Base-by-base conservation (phyloP, 768 basidiomycete species). In the Pleurotus salmoneostramineus region DNA sequence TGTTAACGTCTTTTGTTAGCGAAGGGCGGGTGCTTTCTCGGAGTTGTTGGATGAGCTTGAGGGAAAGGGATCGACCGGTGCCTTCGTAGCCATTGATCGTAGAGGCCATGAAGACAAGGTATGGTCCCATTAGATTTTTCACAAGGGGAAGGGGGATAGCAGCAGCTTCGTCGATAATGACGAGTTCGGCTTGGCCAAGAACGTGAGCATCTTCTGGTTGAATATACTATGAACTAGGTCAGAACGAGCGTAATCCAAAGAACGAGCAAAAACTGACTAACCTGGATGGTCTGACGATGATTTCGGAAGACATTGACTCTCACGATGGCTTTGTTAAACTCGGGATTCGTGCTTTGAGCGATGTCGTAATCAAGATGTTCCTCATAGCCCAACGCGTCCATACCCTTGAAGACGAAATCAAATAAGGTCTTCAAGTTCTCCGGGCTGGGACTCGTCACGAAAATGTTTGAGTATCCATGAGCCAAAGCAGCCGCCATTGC, bases 71-170 rank as follows among this genome's bases (percentile, higher is more conserved):
- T 31, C 97, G 91, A n/a, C 97, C 97, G 0, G 97, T 98, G 31
- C 97, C 97, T 80, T 98, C 97, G 72, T 99, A 99, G 42, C 97
- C 97, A 69, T 98, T 98, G 74, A 99, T 95, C 0, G 97, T 99
- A n/a, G 95, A 97, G 1, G 97, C 93, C 80, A 98, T 88, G 79
- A 98, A 98, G 51, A 98, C 95, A 36, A 98, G 90, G 73, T 98
- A 98, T 0, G 89, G 89, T 0, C 97, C 97, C 56, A 99, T 86
- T 61, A 99, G 89, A 64, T 93, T 93, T 57, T 91, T 87, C 14
- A 99, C 96, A 36, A 99, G 87, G 2, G 96, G 95, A 14, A 98
- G 83, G 1, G 97, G 97, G 55, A 98, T 98, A 15, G 97, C 97
- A 6, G 97, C 97, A 5, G 96, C 96, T 72, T 99, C 97, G 65